Base-by-base conservation (phyloP, 164 flowering plant species). In the Santalum album region DNA sequence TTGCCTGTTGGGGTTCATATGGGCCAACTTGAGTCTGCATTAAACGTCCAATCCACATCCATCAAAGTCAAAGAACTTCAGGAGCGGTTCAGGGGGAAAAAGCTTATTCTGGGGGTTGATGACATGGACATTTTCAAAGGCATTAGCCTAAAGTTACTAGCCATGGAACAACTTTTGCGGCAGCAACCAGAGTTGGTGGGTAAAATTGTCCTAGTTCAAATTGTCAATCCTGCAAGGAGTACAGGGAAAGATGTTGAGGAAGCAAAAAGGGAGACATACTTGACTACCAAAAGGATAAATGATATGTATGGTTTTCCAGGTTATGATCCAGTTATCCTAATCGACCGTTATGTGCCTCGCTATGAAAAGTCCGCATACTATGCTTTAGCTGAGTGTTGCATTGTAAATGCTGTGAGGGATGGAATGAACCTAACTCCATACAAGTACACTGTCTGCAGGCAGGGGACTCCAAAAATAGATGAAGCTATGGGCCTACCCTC, bases 101-200 rank as follows among this genome's bases (percentile, higher is more conserved):
- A 46, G 59, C 5, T 78, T 18, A 63, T 78, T 52, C 53, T 78
- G 9, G 79, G 79, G 22, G 72, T 78, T 47, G 82, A 78, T 62
- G 82, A 78, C 47, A 75, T 78, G 79, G 82, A 78, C 62, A 70
- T 78, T 51, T 78, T 78, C 36, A 78, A 78, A 55, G 82, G 82
- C 25, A 70, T 78, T 23, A 71, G 74, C 40, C 62, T 78, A 22
- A 78, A 78, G 44, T 51, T 78, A 42, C 54, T 64, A 10, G 82
- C 82, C 1, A 53, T 75, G 64, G 82, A 75, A 35, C 73, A 66
- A 34, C 75, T 78, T 44, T 56, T 78, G 69, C 42, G 42, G 49
- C 62, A 57, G 60, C 56, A 65, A 44, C 48, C 60, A 7, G 70
- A 64, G 39, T 57, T 63, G 38, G 46, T 40, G 51, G 79, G 82